Percentiles rank a stretch among this genome's conserved stretches.
These are phyloP conservation scores for Aspergillus floridensis DNA, from an alignment of 2,329 filamentous ascomycete genomes.

Conservation along the genomic window DNA sequence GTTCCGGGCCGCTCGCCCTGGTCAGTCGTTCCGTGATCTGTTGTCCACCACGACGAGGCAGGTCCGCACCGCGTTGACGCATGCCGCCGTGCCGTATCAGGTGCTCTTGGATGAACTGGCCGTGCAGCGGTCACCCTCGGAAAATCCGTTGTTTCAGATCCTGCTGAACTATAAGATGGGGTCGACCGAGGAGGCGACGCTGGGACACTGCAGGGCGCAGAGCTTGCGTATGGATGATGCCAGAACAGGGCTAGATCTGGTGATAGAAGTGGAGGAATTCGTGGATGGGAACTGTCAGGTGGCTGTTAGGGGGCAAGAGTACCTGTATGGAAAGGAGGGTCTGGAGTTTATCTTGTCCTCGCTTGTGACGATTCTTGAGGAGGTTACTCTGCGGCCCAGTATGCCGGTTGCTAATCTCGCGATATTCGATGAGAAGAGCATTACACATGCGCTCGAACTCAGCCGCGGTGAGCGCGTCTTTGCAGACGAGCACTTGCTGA, in stretches of 20 bases:
- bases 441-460: too few species aligned
- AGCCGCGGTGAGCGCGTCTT: not conserved
- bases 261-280: not conserved
- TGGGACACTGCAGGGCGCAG: not conserved
- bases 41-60: not conserved
- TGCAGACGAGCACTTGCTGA: not conserved
- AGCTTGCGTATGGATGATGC: not conserved
- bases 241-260: not conserved
- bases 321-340: too few species aligned
- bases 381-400: too few species aligned
- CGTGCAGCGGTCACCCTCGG: not conserved
- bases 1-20: not conserved
- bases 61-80: not conserved
- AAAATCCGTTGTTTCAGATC: not conserved
- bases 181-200: not conserved
- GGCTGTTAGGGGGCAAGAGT: too few species aligned
- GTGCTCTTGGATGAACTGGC: not conserved
- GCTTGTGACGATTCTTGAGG: too few species aligned
- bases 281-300: not conserved
- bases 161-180: not conserved
- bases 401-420: too few species aligned
- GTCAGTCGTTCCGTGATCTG: not conserved
- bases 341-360: too few species aligned
- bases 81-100: not conserved
- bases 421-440: too few species aligned